Percentiles rank a stretch among this genome's conserved stretches.
Evolutionary conservation across 371 early-diverging fungal genomes (phyloP).

Genomic region (Amoeboaphelidium protococcarum): DNA sequence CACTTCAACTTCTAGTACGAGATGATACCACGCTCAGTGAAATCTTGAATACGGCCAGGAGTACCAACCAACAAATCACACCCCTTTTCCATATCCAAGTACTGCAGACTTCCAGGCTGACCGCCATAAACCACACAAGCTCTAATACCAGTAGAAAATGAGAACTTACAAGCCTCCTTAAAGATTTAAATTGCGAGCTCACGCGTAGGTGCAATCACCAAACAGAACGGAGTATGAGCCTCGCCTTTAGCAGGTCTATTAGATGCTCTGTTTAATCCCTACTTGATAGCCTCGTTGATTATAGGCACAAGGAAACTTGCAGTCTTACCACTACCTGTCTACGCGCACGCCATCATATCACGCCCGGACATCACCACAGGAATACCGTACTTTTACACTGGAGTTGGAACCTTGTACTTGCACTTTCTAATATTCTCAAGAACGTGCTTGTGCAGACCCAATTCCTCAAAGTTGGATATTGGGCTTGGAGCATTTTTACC

Average conservation of each 20-base stretch:
- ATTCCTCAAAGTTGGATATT: neutral
- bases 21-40: slow-evolving; percentile 1
- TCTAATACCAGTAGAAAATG: slow-evolving; percentile 15
- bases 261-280: neutral
- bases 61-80: slow-evolving; percentile 81
- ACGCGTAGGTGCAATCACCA: slow-evolving; percentile 27
- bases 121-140: slow-evolving; percentile 9
- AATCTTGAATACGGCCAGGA: slow-evolving; percentile 71
- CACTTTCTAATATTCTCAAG: neutral
- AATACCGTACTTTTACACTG: slow-evolving; percentile 83
- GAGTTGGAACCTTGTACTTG: slow-evolving; percentile 52
- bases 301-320: slow-evolving; percentile 82
- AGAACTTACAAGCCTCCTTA: slow-evolving; percentile 16
- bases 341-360: slow-evolving; percentile 78
- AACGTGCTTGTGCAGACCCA: neutral
- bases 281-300: slow-evolving; percentile 8
- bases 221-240: slow-evolving; percentile 5
- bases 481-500: neutral
- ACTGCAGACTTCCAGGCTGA: neutral
- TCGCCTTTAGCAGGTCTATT: slow-evolving; percentile 4
- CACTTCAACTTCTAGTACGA: slow-evolving; percentile 38
- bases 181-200: slow-evolving; percentile 32
- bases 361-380: slow-evolving; percentile 49
- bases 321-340: slow-evolving; percentile 98
- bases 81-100: slow-evolving; percentile 8